phyloP scores from a whole-genome alignment of 2,329 filamentous ascomycete species.

The Sphaerulina vaccinii region DNA sequence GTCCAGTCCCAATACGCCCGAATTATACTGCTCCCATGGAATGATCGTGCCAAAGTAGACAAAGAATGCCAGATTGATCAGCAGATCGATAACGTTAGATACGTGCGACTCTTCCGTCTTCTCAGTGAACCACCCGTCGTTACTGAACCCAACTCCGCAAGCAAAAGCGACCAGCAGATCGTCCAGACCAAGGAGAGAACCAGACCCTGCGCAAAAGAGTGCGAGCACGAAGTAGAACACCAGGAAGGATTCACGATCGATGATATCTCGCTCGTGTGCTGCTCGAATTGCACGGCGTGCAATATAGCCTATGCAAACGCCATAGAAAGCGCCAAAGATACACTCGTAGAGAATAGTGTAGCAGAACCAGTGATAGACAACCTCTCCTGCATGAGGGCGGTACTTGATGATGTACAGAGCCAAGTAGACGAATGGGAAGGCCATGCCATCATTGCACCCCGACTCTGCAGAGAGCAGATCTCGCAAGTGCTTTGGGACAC shows the following conservation, averaged over 20 bases:
- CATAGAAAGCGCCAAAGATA: constrained; percentile 85
- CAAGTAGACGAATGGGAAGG: constrained; percentile 95
- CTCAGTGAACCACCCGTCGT: constrained; percentile 97
- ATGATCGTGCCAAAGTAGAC: constrained; percentile 97
- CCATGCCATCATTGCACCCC: constrained; percentile 99
- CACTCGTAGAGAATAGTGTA: constrained; percentile 93
- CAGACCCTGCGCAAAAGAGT: constrained; percentile 91
- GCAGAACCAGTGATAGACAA: constrained; percentile 84
- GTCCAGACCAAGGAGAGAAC: constrained; percentile 85
- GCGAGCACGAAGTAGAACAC: constrained; percentile 98
- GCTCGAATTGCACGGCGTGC: constrained; percentile 87
- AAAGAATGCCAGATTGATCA: constrained; percentile 97
- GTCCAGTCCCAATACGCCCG: constrained; percentile 65
- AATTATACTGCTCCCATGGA: constrained; percentile 90
- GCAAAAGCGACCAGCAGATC: constrained; percentile 93
- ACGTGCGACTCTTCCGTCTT: constrained; percentile 99
- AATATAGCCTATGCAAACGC: constrained; percentile 82
- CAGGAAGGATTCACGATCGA: constrained; percentile 94
- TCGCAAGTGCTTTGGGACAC: constrained; percentile 94
- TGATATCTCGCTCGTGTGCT: constrained; percentile 79
- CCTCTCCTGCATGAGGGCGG: constrained; percentile 63
- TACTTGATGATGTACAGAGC: constrained; percentile 87
- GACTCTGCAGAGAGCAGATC: constrained; percentile 95
- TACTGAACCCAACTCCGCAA: constrained; percentile 96
- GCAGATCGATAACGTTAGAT: constrained; percentile 96